phyloP scores from a whole-genome alignment of 2,329 filamentous ascomycete genomes.

The Arthroderma sp. region DNA sequence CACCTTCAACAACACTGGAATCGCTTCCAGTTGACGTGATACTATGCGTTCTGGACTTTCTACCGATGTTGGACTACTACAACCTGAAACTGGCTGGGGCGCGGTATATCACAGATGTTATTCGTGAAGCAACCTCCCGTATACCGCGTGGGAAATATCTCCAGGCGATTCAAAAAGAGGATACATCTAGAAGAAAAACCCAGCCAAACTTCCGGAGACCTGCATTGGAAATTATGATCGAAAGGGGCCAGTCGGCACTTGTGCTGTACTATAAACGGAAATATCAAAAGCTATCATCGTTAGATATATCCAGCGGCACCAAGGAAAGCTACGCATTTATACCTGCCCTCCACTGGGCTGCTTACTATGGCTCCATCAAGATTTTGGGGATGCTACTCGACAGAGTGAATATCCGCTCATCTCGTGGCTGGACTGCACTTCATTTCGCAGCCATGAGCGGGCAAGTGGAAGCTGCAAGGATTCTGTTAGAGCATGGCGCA shows the following conservation, averaged over 20 bases:
- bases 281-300: not conserved
- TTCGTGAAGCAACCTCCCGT: constrained; percentile 1
- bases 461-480: not conserved
- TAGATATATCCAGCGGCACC: not conserved
- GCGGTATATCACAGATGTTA: constrained; percentile 4
- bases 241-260: constrained; percentile 1
- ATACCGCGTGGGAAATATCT: constrained; percentile 1
- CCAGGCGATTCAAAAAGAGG: constrained; percentile 1
- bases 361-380: constrained; percentile 1
- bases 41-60: not conserved
- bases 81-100: constrained; percentile 4
- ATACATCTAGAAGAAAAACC: not conserved
- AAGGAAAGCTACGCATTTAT: not conserved
- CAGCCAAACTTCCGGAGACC: not conserved
- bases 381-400: constrained; percentile 5
- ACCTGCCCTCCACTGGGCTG: constrained; percentile 4
- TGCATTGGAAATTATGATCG: constrained; percentile 5
- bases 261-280: constrained; percentile 1
- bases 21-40: not conserved
- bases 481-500: constrained; percentile 6
- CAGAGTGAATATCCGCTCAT: not conserved
- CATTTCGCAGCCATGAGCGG: constrained; percentile 3
- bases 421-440: constrained; percentile 1
- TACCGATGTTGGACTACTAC: constrained; percentile 6
- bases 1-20: not conserved